Percentiles rank a stretch among this genome's conserved stretches.
Conservation (phyloP, 495 filamentous ascomycete genomes). For the Xylaria intraflava region DNA sequence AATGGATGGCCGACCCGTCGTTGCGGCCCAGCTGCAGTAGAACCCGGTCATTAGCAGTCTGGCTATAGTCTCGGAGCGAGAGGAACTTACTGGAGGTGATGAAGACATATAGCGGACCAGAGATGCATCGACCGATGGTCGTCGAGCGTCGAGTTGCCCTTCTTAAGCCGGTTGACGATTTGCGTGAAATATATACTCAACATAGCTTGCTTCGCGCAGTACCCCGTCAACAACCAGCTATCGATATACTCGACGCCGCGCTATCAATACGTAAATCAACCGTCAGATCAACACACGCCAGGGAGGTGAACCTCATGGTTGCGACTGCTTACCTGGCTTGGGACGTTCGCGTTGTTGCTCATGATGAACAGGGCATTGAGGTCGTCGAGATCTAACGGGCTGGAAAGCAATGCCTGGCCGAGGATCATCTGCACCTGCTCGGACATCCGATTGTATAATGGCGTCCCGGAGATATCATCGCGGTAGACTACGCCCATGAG, state of each 20-base stretch:
- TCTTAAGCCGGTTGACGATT: conserved; percentile 22
- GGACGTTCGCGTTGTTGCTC: conserved; percentile 27
- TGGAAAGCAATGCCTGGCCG: conserved; percentile 21
- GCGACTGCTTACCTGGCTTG: conserved; percentile 17
- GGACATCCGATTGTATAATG: conserved; percentile 20
- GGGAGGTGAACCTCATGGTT: not conserved
- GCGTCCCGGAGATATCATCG: conserved; percentile 21
- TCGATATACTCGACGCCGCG: conserved; percentile 26
- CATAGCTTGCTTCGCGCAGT: conserved; percentile 28
- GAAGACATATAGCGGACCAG: conserved; percentile 28
- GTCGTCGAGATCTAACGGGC: conserved; percentile 23
- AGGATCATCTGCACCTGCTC: conserved; percentile 24
- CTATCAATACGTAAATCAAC: conserved; percentile 14
- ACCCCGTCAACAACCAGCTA: conserved; percentile 27
- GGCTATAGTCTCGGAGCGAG: not conserved
- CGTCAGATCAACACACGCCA: not conserved
- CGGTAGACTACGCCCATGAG: conserved; percentile 24
- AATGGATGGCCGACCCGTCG: conserved; percentile 24
- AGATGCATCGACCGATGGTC: conserved; percentile 23
- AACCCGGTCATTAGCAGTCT: not conserved
- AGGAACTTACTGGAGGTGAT: conserved; percentile 23
- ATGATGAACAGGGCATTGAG: conserved; percentile 27
- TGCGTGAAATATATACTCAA: conserved; percentile 25
- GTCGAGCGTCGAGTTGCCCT: conserved; percentile 14
- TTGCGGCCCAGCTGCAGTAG: conserved; percentile 20